These are phyloP conservation scores for Pulveroboletus sp. DNA, from an alignment of 768 basidiomycete genomes.

Conservation along the genomic window DNA sequence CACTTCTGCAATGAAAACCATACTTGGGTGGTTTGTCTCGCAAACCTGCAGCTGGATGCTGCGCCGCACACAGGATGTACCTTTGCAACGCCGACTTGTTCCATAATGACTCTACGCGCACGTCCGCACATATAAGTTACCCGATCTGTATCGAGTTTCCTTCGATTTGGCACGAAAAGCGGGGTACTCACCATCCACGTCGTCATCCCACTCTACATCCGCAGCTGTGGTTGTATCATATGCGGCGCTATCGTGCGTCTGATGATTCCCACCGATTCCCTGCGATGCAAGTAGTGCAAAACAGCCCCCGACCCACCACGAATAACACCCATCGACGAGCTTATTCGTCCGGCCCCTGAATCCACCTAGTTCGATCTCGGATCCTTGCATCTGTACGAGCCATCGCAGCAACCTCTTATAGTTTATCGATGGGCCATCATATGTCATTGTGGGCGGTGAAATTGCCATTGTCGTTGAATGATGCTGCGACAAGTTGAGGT, in stretches of 20 bases:
- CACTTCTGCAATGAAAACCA: constrained; percentile 12
- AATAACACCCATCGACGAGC: constrained; percentile 98
- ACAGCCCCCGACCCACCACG: constrained; percentile 98
- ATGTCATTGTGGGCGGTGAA: neutral
- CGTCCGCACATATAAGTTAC: neutral
- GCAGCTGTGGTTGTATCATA: constrained; percentile 10
- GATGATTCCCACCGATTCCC: constrained; percentile 33
- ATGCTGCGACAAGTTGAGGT: constrained; percentile 26
- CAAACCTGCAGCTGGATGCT: constrained; percentile 80
- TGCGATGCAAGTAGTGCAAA: constrained; percentile 72
- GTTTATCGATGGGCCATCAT: constrained; percentile 44
- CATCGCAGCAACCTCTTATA: constrained; percentile 63
- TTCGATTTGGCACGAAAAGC: neutral
- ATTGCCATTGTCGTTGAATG: neutral
- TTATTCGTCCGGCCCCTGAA: constrained; percentile 95
- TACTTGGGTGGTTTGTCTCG: constrained; percentile 96
- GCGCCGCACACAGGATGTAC: constrained; percentile 82
- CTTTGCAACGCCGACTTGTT: constrained; percentile 75
- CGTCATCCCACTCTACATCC: constrained; percentile 62
- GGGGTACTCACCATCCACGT: constrained; percentile 54
- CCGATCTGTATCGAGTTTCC: neutral
- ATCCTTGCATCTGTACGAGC: constrained; percentile 83
- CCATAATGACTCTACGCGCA: constrained; percentile 40
- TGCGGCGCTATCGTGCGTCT: neutral
- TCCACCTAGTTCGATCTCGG: constrained; percentile 79